Evolutionary conservation across 345 rosid genomes (phyloP).

Genomic region (Cardamine occulta): DNA sequence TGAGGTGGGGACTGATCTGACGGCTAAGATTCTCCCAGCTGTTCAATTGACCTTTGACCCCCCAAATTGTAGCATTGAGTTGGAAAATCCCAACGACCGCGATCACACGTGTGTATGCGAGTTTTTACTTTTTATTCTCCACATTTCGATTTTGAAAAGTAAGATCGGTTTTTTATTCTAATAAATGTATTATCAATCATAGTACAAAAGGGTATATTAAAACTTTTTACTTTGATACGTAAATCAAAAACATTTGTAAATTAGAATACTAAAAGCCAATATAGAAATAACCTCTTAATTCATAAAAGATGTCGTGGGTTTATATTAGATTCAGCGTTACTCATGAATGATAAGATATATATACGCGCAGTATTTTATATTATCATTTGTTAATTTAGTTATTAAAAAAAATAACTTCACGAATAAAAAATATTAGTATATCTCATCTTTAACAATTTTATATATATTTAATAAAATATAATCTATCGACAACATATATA

Average conservation of each 20-base stretch:
- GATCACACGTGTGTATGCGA: slow-evolving; percentile 27
- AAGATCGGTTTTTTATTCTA: slow-evolving; percentile 4
- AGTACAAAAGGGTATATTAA: neutral
- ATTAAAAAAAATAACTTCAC: no score
- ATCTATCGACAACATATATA: no score
- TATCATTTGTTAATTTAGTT: no score
- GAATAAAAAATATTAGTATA: no score
- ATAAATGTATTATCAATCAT: neutral
- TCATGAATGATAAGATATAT: neutral
- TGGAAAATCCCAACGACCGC: slow-evolving; percentile 27
- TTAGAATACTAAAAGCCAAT: neutral
- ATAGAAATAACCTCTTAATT: neutral
- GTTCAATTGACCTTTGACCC: slow-evolving; percentile 26
- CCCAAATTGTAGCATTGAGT: slow-evolving; percentile 17
- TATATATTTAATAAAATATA: no score
- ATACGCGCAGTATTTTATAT: no score
- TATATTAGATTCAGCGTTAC: neutral
- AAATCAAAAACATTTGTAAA: neutral
- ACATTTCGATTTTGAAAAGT: slow-evolving; percentile 1
- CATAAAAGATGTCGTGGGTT: neutral
- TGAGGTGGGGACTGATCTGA: slow-evolving; percentile 30
- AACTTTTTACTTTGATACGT: neutral
- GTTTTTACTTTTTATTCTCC: neutral
- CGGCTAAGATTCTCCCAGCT: slow-evolving; percentile 41
- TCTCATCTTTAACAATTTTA: no score